Evolutionary conservation across 345 rosid species (phyloP).

Genomic region (Corchorus capsularis): DNA sequence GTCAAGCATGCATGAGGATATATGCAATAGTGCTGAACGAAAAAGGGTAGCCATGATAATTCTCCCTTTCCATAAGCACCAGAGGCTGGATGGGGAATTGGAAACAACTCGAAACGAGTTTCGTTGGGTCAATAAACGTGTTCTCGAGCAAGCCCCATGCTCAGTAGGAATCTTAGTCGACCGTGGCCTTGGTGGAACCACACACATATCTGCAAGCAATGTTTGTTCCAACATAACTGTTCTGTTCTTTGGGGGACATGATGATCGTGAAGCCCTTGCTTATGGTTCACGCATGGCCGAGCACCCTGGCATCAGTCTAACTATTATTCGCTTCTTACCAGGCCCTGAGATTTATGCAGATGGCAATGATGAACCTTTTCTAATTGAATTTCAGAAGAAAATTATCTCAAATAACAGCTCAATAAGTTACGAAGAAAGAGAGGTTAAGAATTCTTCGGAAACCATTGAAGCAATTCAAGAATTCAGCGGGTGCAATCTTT

Average conservation of each 20-base stretch:
- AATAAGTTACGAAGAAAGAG: constrained; percentile 45
- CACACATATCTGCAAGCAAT: constrained; percentile 55
- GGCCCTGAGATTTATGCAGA: constrained; percentile 16
- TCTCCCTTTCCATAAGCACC: constrained; percentile 68
- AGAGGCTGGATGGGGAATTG: constrained; percentile 55
- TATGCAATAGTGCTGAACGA: constrained; percentile 49
- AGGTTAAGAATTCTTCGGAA: constrained; percentile 34
- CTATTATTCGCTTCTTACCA: constrained; percentile 39
- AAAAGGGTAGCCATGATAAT: constrained; percentile 59
- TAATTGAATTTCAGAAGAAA: constrained; percentile 39
- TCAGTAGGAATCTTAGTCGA: constrained; percentile 68
- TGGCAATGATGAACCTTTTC: constrained; percentile 43
- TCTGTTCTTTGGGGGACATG: constrained; percentile 59
- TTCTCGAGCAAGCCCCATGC: constrained; percentile 56
- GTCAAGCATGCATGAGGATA: constrained; percentile 61
- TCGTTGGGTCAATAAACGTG: constrained; percentile 45
- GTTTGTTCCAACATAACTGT: constrained; percentile 50
- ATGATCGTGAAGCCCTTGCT: constrained; percentile 69
- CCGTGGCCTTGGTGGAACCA: constrained; percentile 65
- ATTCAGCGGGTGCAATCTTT: constrained; percentile 44
- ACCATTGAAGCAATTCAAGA: constrained; percentile 40
- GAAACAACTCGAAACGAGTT: constrained; percentile 57
- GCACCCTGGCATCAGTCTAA: constrained; percentile 62
- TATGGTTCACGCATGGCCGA: constrained; percentile 74
- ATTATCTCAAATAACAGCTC: constrained; percentile 35